These are phyloP conservation scores for Coemansia sp. DNA, from an alignment of 192 early-diverging fungal genomes.

Conservation along the genomic window DNA sequence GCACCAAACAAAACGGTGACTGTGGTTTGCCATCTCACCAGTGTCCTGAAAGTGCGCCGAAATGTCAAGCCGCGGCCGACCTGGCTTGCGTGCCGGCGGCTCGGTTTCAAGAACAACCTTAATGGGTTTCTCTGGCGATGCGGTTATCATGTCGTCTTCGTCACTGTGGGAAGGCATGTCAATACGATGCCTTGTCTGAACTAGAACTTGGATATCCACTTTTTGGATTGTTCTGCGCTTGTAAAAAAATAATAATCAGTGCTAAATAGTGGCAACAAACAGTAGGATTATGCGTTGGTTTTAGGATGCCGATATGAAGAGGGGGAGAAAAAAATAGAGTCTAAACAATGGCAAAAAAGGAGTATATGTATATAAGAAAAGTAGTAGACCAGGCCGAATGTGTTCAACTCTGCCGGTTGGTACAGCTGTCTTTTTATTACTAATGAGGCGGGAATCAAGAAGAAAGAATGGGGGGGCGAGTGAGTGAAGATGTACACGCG, in stretches of 20 bases:
- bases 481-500: too few relatives aligned
- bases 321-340: too few relatives aligned
- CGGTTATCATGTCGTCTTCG: conserved; percentile 28
- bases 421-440: too few relatives aligned
- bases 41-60: conserved; percentile 54
- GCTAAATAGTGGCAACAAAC: background rate
- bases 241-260: background rate
- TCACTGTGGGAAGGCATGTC: conserved; percentile 33
- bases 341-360: too few relatives aligned
- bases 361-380: too few relatives aligned
- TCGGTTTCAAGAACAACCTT: conserved; percentile 43
- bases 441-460: too few relatives aligned
- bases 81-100: conserved; percentile 49
- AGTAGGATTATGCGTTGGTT: conserved; percentile 3
- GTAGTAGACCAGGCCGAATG: too few relatives aligned
- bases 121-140: conserved; percentile 36
- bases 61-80: conserved; percentile 50
- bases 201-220: conserved; percentile 49
- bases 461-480: too few relatives aligned
- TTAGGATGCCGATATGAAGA: background rate
- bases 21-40: conserved; percentile 55
- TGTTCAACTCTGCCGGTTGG: too few relatives aligned
- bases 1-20: conserved; percentile 53
- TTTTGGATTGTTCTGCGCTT: background rate
- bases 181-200: conserved; percentile 20